Base-by-base conservation (phyloP, 192 early-diverging fungal genomes). In the Chytriomyces sp. region DNA sequence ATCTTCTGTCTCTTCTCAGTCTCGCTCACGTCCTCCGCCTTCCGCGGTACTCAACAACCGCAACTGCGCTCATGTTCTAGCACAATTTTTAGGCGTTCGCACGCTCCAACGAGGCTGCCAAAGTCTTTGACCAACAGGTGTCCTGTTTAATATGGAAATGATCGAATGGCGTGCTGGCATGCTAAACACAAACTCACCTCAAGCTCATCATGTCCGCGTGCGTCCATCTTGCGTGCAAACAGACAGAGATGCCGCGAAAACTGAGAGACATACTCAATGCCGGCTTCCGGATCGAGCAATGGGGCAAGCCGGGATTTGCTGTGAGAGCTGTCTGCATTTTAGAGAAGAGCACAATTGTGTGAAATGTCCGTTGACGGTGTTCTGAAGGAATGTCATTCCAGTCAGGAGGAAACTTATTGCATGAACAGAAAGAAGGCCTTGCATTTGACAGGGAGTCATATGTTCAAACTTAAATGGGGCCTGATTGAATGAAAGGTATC, bases 231-330 rank as follows among this genome's bases (percentile, higher is more conserved):
- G 75, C 75, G 19, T 71, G 68, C 59, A 76, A 76, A 2, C 55
- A 60, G 3, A 59, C 55, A 6, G 75, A 76, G 40, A 37, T 62
- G 8, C 39, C 67, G 33, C 17, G 75, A 19, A 72, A 72, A 33
- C 53, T 76, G 34, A n/a, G 75, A 8, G 68, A 76, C 69, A 37
- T 71, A 8, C 39, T 76, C 5, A 76, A 76, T 39, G 57, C 60
- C 30, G 61, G 22, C 3, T 71, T 53, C 40, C 72, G 66, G 75
- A n/a, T n/a, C n/a, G n/a, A n/a, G n/a, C n/a, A n/a, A n/a, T n/a
- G n/a, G n/a, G n/a, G n/a, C n/a, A n/a, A n/a, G n/a, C n/a, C n/a
- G n/a, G n/a, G n/a, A n/a, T n/a, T n/a, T n/a, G n/a, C n/a, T n/a
- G n/a, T n/a, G n/a, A n/a, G n/a, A n/a, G n/a, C n/a, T n/a, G n/a